Percentiles rank a stretch among this genome's conserved stretches.
Evolutionary conservation across 331 rosid species (phyloP).

Genomic region (Acacia pycnantha): DNA sequence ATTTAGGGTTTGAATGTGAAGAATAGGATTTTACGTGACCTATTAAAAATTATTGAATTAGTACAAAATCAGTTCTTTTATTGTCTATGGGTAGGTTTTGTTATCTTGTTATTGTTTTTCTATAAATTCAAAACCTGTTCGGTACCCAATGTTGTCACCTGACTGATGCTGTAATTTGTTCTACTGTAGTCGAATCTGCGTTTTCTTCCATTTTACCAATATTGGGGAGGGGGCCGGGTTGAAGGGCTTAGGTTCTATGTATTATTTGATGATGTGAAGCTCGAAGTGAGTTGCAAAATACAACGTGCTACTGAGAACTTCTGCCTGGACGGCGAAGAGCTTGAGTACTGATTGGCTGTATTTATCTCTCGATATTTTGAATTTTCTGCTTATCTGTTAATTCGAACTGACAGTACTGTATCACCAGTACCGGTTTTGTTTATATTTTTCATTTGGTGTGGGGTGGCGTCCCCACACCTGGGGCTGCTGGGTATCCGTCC

Average conservation of each 20-base stretch:
- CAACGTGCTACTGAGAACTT: neutral
- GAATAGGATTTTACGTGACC: neutral
- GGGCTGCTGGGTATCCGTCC: neutral
- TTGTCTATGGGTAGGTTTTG: neutral
- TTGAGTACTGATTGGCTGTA: slow-evolving; percentile 5
- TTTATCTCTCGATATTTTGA: neutral
- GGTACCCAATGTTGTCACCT: neutral
- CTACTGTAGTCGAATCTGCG: neutral
- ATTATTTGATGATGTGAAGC: neutral
- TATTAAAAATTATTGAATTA: neutral
- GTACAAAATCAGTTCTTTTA: neutral
- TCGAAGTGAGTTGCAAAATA: slow-evolving; percentile 1
- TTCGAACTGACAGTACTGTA: neutral
- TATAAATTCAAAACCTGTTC: neutral
- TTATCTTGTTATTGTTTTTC: slow-evolving; percentile 17
- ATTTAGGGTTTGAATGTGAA: slow-evolving; percentile 44
- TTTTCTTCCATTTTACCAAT: neutral
- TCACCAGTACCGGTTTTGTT: neutral
- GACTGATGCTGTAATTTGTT: slow-evolving; percentile 10
- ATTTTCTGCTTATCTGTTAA: slow-evolving; percentile 4
- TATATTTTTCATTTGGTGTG: neutral
- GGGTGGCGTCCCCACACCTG: neutral
- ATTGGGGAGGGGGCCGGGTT: neutral
- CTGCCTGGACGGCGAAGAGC: slow-evolving; percentile 2
- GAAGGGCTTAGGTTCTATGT: neutral